These are phyloP conservation scores for Coemansia reversa DNA, from an alignment of 192 early-diverging fungal species.

Conservation along the genomic window DNA sequence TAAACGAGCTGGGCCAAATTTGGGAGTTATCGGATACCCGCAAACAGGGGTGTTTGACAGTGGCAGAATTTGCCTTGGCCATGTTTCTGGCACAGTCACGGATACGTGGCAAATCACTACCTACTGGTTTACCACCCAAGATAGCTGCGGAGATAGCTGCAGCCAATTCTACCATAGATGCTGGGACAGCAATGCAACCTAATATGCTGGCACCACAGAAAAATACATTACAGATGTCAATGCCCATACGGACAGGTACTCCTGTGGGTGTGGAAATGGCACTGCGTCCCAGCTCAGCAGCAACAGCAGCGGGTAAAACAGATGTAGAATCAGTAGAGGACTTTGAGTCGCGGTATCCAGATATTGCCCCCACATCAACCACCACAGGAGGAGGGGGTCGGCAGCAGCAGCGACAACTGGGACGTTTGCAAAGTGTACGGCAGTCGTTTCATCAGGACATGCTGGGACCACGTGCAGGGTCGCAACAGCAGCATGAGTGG, in stretches of 20 bases:
- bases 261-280: constrained; percentile 1
- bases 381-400: constrained; percentile 1
- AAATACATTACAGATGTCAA: constrained; percentile 5
- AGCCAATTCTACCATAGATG: constrained; percentile 13
- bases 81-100: constrained; percentile 65
- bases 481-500: constrained; percentile 41
- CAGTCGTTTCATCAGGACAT: constrained; percentile 36
- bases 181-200: constrained; percentile 4
- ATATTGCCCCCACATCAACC: constrained; percentile 15
- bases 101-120: constrained; percentile 57
- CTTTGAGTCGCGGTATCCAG: constrained; percentile 44
- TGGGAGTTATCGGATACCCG: constrained; percentile 64
- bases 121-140: constrained; percentile 53
- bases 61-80: constrained; percentile 66
- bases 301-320: not conserved
- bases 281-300: not conserved
- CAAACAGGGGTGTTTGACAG: constrained; percentile 53
- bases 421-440: constrained; percentile 28
- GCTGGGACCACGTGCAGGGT: constrained; percentile 18
- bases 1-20: constrained; percentile 58
- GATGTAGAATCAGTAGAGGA: constrained; percentile 22
- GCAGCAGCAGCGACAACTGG: constrained; percentile 2
- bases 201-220: not conserved
- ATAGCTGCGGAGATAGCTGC: constrained; percentile 53
- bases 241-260: constrained; percentile 8